Base-by-base conservation (phyloP, 257 asterid species). In the Lantana camara region DNA sequence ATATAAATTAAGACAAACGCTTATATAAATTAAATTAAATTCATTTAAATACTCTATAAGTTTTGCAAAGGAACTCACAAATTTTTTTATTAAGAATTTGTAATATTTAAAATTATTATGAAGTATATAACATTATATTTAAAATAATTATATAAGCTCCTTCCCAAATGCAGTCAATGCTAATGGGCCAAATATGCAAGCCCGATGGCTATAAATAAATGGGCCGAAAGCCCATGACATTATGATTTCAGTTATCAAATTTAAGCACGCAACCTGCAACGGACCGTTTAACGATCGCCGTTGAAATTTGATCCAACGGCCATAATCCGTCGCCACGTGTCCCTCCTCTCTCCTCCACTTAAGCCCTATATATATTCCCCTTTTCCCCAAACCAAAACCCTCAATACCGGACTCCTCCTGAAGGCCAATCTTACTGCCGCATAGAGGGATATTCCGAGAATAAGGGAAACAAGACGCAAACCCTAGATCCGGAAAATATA, bases 281-380 rank as follows among this genome's bases (percentile, higher is more conserved):
- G 15, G 37, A 10, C 42, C 22, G 17, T n/a, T 27, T 11, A 41
- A 68, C 60, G 64, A 73, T 64, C 80, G 69, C 88, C 81, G 81
- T 72, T 53, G 32, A 14, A 77, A 69, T 67, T 73, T 41, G 15
- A 68, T 64, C 67, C 67, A n/a, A 27, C 64, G 24, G 58, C 73
- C 70, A 68, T 73, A 37, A 20, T 11, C 57, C 0, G 5, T 1
- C 52, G 78, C 80, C 90, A 84, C 89, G 92, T 65, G 84, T 72
- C 57, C 53, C 46, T 34, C 44, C 16, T 38, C 56, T 27, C 49
- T 54, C 78, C 52, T 58, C 24, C 72, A 13, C 68, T 21, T n/a
- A 27, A 35, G 16, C 19, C 63, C 27, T 80, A 75, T 82, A 82
- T 68, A 76, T 73, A 51, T 10, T 1, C 9, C 22, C 6, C 61